phyloP scores from a whole-genome alignment of 2,329 filamentous ascomycete species.

The Stemphylium lycopersici region DNA sequence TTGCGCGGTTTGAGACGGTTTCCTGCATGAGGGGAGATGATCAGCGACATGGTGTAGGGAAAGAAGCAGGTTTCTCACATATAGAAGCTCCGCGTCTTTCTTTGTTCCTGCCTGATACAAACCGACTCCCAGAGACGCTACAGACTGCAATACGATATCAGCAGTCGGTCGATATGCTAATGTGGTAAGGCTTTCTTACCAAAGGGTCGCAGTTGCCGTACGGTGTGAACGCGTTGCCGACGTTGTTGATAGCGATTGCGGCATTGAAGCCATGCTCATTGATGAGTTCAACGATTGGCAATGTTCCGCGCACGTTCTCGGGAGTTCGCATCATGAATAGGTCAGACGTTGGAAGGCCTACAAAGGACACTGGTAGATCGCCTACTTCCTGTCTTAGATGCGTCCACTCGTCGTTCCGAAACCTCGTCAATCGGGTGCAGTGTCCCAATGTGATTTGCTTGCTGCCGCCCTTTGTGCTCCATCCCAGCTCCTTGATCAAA shows the following conservation, averaged over 20 bases:
- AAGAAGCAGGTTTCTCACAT: slow-evolving; percentile 49
- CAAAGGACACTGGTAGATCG: slow-evolving; percentile 66
- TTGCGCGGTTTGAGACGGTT: slow-evolving; percentile 56
- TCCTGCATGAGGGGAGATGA: slow-evolving; percentile 46
- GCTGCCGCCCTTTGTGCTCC: slow-evolving; percentile 49
- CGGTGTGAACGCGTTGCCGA: slow-evolving; percentile 77
- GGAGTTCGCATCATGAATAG: slow-evolving; percentile 71
- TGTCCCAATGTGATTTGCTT: slow-evolving; percentile 63
- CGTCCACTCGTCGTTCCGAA: slow-evolving; percentile 58
- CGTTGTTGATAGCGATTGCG: slow-evolving; percentile 72
- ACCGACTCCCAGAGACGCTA: slow-evolving; percentile 61
- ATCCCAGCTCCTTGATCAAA: slow-evolving; percentile 57
- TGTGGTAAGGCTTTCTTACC: slow-evolving; percentile 28
- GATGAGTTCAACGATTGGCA: slow-evolving; percentile 67
- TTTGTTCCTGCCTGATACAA: slow-evolving; percentile 71
- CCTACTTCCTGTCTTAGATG: slow-evolving; percentile 57
- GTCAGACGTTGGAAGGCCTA: slow-evolving; percentile 73
- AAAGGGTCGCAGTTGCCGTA: slow-evolving; percentile 71
- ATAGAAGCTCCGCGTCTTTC: slow-evolving; percentile 64
- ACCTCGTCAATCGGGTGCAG: slow-evolving; percentile 69
- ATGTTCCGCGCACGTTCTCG: slow-evolving; percentile 61
- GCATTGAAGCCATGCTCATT: slow-evolving; percentile 62
- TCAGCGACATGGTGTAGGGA: slow-evolving; percentile 2
- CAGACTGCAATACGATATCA: neutral
- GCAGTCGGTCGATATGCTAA: neutral